Evolutionary conservation across 805 yeast genomes (phyloP).

Genomic region (Lipomyces chichibuensis): DNA sequence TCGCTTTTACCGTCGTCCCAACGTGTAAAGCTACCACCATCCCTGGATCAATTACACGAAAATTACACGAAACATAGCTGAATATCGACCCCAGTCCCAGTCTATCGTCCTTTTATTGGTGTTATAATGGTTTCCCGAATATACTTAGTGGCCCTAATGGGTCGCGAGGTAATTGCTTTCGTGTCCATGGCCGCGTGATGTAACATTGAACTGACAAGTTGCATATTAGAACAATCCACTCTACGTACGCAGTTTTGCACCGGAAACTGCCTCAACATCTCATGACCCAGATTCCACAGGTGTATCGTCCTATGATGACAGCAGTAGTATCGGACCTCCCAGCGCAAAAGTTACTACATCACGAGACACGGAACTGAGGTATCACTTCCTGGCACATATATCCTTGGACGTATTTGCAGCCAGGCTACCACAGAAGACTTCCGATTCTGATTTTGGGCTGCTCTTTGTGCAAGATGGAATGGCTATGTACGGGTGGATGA

Average conservation of each 20-base stretch:
- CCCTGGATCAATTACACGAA: neutral
- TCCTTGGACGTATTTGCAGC: conserved; percentile 70
- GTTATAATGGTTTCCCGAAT: conserved; percentile 26
- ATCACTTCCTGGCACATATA: conserved; percentile 75
- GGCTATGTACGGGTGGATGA: conserved; percentile 68
- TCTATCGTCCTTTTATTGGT: neutral
- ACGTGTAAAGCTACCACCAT: no score
- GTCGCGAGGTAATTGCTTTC: conserved; percentile 28
- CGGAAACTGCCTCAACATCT: neutral
- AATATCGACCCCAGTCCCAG: neutral
- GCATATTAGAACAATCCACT: conserved; percentile 29
- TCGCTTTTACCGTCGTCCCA: no score
- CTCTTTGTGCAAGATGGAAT: conserved; percentile 69
- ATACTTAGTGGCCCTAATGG: conserved; percentile 33
- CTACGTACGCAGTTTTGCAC: conserved; percentile 24
- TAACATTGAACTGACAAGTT: neutral
- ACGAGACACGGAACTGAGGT: conserved; percentile 44
- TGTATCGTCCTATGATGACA: neutral
- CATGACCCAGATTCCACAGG: neutral
- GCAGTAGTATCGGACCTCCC: neutral
- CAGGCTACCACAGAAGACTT: conserved; percentile 50
- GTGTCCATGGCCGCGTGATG: neutral
- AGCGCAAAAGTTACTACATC: neutral
- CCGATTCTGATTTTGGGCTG: conserved; percentile 48
- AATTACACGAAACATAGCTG: neutral